phyloP scores from a whole-genome alignment of 2,329 filamentous ascomycete species.

The Aureobasidium sp. region DNA sequence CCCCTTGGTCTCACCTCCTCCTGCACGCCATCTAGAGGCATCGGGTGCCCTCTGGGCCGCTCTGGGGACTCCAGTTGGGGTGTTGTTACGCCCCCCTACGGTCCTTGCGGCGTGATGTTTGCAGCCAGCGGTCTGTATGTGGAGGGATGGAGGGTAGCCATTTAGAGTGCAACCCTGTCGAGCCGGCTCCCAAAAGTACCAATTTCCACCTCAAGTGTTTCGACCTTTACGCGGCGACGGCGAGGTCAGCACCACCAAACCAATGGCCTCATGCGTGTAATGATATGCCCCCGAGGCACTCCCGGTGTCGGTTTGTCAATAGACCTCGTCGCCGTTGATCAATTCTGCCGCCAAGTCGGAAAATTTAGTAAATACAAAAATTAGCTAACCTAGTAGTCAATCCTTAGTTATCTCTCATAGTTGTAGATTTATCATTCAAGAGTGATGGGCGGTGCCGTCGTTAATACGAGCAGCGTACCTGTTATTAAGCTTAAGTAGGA shows the following conservation, averaged over 20 bases:
- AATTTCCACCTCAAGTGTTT: not conserved
- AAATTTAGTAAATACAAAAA: too few relatives aligned
- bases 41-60: not conserved
- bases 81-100: not conserved
- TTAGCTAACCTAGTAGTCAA: too few relatives aligned
- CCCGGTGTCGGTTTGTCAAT: not conserved
- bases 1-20: not conserved
- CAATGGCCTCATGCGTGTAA: not conserved
- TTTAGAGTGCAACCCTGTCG: not conserved
- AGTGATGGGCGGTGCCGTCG: too few relatives aligned
- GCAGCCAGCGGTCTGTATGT: not conserved
- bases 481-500: too few relatives aligned
- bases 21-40: not conserved
- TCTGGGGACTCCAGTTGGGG: not conserved
- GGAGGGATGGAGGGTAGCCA: not conserved
- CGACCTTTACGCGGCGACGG: not conserved
- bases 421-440: too few relatives aligned
- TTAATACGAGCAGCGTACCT: too few relatives aligned
- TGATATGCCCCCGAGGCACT: not conserved
- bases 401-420: too few relatives aligned
- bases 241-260: not conserved
- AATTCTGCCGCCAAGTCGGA: not conserved
- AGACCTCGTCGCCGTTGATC: not conserved
- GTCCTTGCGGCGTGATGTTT: not conserved
- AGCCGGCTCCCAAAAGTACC: not conserved